Evolutionary conservation across 1,139 yeast species (phyloP), one percentile per base, ranked within the genome.

Genomic region (Geotrichum phurueaensis): DNA sequence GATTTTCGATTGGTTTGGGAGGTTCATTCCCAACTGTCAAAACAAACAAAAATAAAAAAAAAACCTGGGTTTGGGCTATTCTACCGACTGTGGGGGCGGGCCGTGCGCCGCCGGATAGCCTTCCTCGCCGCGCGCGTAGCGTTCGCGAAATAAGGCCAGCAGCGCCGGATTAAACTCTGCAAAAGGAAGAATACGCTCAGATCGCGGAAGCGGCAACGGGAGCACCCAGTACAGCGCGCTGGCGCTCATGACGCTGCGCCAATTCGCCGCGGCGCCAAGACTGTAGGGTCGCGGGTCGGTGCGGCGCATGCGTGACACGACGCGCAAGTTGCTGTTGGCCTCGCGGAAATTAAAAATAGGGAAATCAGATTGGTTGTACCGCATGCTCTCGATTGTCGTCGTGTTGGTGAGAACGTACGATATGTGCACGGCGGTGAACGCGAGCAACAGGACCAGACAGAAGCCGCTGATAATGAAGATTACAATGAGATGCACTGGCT

Each of bases 341-440:
- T 49, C 67, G 27, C 63, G 65, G 57, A 73, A 62, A 53, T 70
- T 72, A 54, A 68, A 66, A 23, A 73, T 73, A 1, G 73, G 72
- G 33, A 65, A 62, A 20, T 64, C 56, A 12, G 65, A 65, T n/a
- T 67, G 62, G 15, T 68, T 59, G 15, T 64, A 57, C 50, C 68
- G 67, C 64, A 75, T 60, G 53, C 69, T 67, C 65, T 76, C 79
- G 13, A 76, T 66, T 0, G 79, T 75, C 2, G 78, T 73, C 33
- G 67, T 66, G 61, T 73, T 68, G 50, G 60, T 56, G 9, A 68
- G 36, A 20, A 73, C 61, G 58, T 72, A 75, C 43, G 64, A 51
- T 4, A 68, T 22, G 53, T 76, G 78, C 23, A 70, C 71, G 4
- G 62, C 59, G 7, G 69, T 54, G 54, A 76, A 71, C 2, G 68